Conservation (phyloP, 768 basidiomycete genomes). For the Kwoniella shandongensis region DNA sequence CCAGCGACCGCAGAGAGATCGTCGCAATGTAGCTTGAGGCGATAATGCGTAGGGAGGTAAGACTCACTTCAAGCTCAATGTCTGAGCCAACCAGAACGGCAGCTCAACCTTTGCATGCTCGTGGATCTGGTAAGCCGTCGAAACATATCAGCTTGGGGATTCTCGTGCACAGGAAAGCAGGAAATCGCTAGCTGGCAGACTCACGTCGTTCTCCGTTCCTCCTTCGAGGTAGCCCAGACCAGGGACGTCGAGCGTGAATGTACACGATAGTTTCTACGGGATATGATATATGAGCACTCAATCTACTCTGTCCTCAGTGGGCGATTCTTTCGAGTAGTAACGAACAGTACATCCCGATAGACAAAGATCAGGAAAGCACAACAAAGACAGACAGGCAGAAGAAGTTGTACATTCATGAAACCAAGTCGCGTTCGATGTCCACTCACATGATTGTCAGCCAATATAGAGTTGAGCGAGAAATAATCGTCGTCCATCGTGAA, state of each 20-base stretch:
- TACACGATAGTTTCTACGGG: slow-evolving; percentile 83
- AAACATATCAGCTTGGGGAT: neutral
- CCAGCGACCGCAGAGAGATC: no score
- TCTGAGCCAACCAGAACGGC: slow-evolving; percentile 88
- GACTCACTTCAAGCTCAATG: slow-evolving; percentile 74
- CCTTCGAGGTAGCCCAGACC: slow-evolving; percentile 88
- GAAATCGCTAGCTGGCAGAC: slow-evolving; percentile 43
- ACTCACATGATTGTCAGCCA: slow-evolving; percentile 82
- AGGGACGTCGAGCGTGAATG: slow-evolving; percentile 79
- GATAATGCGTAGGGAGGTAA: neutral
- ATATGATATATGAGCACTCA: no score
- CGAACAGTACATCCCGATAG: no score
- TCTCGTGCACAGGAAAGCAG: no score
- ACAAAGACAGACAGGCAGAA: neutral
- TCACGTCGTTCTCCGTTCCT: slow-evolving; percentile 76
- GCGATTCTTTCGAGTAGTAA: no score
- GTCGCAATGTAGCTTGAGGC: no score
- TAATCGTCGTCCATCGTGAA: slow-evolving; percentile 82
- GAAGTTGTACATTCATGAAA: neutral
- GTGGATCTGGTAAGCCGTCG: slow-evolving; percentile 63
- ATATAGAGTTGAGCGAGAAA: slow-evolving; percentile 84
- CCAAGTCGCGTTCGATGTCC: neutral
- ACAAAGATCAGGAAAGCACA: no score
- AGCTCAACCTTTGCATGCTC: slow-evolving; percentile 73
- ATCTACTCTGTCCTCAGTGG: no score